Evolutionary conservation across 116 monocot genomes (phyloP), one percentile per base, ranked within the genome.

Genomic region (Zostera marina): DNA sequence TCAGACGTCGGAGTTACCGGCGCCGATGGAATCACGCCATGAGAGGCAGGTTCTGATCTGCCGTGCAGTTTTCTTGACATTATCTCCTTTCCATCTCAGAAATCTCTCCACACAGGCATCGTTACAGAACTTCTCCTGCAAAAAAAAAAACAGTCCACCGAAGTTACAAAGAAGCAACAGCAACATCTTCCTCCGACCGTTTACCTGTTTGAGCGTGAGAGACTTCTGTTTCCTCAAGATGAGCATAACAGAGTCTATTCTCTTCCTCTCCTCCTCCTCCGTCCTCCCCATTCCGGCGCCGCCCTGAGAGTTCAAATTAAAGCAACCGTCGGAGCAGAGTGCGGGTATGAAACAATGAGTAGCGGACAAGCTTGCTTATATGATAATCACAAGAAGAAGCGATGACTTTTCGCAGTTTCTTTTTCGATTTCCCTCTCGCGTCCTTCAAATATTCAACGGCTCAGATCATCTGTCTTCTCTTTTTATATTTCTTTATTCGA

Each of bases 91-190:
- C 41, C 66, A 69, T 57, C 63, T 77, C 14, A 96, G 72, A 58
- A 96, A 82, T 60, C 85, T 65, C 52, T 79, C 82, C 11, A 96
- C 76, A 52, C 96, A 96, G 10, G 76, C 72, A 45, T 96, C 80
- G 61, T 62, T 96, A 59, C 96, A 96, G 74, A 73, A 96, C 73
- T 89, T 89, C 66, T 89, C 96, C 96, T 96, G 75, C 45, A 42
- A 41, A 44, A 7, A 14, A 38, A 41, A 49, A 21, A 20, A 19
- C 59, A 5, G 15, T 10, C 44, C 16, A 1, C n/a, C 10, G 51
- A 1, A 14, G 49, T 9, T n/a, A 3, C 24, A 66, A 22, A 23
- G 23, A 53, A 40, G 13, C 11, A 41, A 23, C 15, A 15, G 12
- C 14, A 15, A 41, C 8, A n/a, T 16, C 38, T 38, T 22, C 40